Conservation (phyloP, 257 asterid species). For the Parsonsia alboflavescens region DNA sequence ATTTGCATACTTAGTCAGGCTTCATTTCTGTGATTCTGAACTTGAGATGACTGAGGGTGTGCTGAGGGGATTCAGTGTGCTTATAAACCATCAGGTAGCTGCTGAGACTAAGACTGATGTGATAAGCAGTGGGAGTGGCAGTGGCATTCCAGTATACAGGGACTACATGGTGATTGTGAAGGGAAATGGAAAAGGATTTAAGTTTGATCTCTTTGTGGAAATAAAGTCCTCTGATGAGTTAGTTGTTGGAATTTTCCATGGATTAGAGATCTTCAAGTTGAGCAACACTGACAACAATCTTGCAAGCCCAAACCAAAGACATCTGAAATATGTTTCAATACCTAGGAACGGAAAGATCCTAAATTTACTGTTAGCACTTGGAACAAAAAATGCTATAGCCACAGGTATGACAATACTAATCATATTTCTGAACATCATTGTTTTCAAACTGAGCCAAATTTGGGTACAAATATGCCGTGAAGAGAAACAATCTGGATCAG, state of each 20-base stretch:
- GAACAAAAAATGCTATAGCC: not conserved
- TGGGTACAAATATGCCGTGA: not conserved
- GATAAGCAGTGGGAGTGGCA: conserved; percentile 4
- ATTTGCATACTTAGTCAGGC: conserved; percentile 14
- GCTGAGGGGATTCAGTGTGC: conserved; percentile 1
- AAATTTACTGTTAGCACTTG: not conserved
- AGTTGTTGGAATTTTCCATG: no score
- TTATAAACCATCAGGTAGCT: conserved; percentile 13
- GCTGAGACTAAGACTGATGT: conserved; percentile 14
- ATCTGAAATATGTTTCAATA: not conserved
- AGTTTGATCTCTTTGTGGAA: conserved; percentile 16
- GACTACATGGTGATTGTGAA: conserved; percentile 19
- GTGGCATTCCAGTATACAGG: conserved; percentile 13
- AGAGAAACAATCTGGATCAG: not conserved
- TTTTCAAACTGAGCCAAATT: conserved; percentile 3
- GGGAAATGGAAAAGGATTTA: conserved; percentile 9
- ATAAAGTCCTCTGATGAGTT: conserved; percentile 7
- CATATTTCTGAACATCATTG: not conserved
- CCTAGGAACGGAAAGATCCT: not conserved
- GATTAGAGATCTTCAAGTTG: conserved; percentile 25
- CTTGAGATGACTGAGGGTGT: not conserved
- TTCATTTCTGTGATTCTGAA: conserved; percentile 7
- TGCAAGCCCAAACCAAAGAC: not conserved
- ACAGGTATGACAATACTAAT: not conserved
- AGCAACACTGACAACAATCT: conserved; percentile 20